Conservation (phyloP, 805 yeast species). For the Millerozyma acaciae region DNA sequence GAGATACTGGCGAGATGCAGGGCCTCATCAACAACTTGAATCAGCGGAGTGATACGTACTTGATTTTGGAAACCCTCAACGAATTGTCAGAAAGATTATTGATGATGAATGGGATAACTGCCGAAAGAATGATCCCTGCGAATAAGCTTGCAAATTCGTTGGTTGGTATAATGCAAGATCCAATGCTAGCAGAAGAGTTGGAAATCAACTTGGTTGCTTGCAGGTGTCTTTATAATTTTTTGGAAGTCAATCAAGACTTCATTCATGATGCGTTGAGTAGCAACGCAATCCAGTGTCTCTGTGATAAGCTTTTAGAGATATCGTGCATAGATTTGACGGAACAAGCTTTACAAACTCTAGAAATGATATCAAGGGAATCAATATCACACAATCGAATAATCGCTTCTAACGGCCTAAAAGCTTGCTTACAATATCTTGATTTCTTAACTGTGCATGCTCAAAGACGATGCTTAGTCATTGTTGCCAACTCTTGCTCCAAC, state of each 20-base stretch:
- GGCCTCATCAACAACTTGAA: slow-evolving; percentile 34
- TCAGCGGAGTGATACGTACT: slow-evolving; percentile 52
- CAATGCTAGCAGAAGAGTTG: slow-evolving; percentile 55
- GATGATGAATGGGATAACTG: slow-evolving; percentile 62
- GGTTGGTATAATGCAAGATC: slow-evolving; percentile 55
- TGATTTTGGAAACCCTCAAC: slow-evolving; percentile 59
- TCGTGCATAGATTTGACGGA: slow-evolving; percentile 89
- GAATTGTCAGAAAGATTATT: slow-evolving; percentile 61
- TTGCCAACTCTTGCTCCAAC: slow-evolving; percentile 61
- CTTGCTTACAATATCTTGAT: slow-evolving; percentile 72
- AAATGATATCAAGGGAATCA: slow-evolving; percentile 55
- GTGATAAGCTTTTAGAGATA: slow-evolving; percentile 65
- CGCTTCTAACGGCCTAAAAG: slow-evolving; percentile 55
- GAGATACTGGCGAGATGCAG: slow-evolving; percentile 28
- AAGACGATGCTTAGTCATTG: slow-evolving; percentile 69
- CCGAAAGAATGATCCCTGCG: slow-evolving; percentile 63
- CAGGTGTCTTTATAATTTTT: slow-evolving; percentile 74
- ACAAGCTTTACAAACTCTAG: slow-evolving; percentile 76
- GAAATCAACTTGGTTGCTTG: slow-evolving; percentile 84
- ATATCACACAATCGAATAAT: slow-evolving; percentile 49
- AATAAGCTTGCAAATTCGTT: slow-evolving; percentile 51
- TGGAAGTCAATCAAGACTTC: slow-evolving; percentile 69
- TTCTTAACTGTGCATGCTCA: slow-evolving; percentile 89
- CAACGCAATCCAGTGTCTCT: slow-evolving; percentile 63
- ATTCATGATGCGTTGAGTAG: slow-evolving; percentile 58